Evolutionary conservation across 2,329 filamentous ascomycete genomes (phyloP).

Genomic region (Beauveria varroae): DNA sequence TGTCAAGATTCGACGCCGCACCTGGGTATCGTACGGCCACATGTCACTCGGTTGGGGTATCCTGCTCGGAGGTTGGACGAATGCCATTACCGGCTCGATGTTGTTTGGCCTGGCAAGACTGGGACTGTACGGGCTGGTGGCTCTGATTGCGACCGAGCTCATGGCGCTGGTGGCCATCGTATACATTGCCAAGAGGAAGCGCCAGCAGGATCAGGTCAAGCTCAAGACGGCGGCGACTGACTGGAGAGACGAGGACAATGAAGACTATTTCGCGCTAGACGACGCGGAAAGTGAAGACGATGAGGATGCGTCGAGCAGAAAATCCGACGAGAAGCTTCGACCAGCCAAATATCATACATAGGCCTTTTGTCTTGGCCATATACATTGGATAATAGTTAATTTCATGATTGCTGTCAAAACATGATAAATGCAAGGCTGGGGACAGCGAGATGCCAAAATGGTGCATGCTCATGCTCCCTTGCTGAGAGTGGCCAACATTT

Average conservation of each 20-base stretch:
- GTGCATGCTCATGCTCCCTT: too few species aligned
- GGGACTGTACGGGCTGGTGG: background rate
- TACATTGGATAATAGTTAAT: background rate
- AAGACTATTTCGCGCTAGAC: slow-evolving; percentile 11
- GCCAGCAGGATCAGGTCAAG: background rate
- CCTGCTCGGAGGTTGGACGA: slow-evolving; percentile 9
- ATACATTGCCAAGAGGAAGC: background rate
- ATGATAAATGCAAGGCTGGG: background rate
- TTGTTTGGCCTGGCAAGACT: slow-evolving; percentile 2
- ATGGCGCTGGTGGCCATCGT: background rate
- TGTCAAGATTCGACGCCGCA: slow-evolving; percentile 8
- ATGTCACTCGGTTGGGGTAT: slow-evolving; percentile 10
- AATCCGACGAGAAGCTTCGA: slow-evolving; percentile 7
- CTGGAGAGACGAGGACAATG: slow-evolving; percentile 5
- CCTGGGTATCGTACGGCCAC: slow-evolving; percentile 11
- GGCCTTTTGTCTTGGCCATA: background rate
- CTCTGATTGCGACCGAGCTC: background rate
- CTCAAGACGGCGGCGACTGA: background rate
- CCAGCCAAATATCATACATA: slow-evolving; percentile 7
- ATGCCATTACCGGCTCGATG: slow-evolving; percentile 1
- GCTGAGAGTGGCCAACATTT: too few species aligned
- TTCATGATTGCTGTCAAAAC: background rate
- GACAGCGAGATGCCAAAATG: background rate
- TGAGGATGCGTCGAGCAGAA: background rate
- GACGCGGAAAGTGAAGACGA: slow-evolving; percentile 4